These are phyloP conservation scores for Pythium utonaiense DNA, from an alignment of 352 stramenopile genomes.

Conservation along the genomic window DNA sequence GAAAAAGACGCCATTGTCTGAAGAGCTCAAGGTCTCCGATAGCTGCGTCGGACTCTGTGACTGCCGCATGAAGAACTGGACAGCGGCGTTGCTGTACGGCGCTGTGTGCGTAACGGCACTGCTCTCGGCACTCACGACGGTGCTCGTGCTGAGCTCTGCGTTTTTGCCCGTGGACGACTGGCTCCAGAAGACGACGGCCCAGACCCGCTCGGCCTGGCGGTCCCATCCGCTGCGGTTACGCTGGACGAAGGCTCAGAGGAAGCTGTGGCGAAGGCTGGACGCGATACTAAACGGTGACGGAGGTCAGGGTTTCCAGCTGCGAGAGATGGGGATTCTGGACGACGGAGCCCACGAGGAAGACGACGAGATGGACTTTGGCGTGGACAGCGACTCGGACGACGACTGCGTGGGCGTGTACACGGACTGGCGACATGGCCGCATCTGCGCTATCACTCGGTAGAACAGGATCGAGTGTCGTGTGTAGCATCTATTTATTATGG, in stretches of 20 bases:
- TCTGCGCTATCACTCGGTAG: conserved; percentile 53
- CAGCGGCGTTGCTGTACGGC: conserved; percentile 9
- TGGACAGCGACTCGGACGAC: not conserved
- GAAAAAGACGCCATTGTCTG: not conserved
- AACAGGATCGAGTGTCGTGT: not conserved
- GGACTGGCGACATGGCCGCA: conserved; percentile 39
- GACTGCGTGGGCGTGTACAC: conserved; percentile 35
- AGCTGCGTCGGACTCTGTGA: not conserved
- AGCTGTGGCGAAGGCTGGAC: conserved; percentile 15
- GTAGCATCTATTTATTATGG: not conserved
- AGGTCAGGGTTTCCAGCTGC: not conserved
- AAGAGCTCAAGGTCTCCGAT: not conserved
- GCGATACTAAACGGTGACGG: conserved; percentile 4
- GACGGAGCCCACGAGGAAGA: not conserved
- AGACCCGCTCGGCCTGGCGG: not conserved
- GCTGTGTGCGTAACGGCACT: conserved; percentile 18
- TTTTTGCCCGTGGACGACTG: conserved; percentile 18
- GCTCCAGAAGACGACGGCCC: conserved; percentile 8
- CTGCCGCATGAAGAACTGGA: conserved; percentile 21
- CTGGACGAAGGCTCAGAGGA: conserved; percentile 4
- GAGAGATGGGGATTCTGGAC: not conserved
- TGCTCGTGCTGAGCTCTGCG: conserved; percentile 20
- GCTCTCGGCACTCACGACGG: conserved; percentile 12
- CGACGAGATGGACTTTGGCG: not conserved
- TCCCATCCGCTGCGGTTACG: conserved; percentile 4